Base-by-base conservation (phyloP, 768 basidiomycete genomes). In the Kwoniella bestiolae region DNA sequence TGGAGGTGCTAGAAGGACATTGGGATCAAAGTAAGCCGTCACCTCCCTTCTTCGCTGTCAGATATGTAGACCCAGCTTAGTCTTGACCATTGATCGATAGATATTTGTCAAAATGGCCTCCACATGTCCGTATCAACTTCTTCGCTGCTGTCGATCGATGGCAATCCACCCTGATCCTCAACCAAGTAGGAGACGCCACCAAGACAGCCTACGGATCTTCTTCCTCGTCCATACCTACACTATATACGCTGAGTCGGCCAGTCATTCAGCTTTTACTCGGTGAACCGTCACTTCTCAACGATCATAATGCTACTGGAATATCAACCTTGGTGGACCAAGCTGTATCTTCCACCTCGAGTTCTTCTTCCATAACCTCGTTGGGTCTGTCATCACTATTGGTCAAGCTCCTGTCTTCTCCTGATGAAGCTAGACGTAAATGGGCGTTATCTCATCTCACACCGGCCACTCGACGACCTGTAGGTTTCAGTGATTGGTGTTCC, bases 101-200 rank as follows among this genome's bases (percentile, higher is more conserved):
- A 60, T 94, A 90, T 79, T 88, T 94, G 70, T 87, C 86, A 14
- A 87, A 87, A 2, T 92, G 89, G 77, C 72, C 83, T 1, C 14
- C 68, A 2, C 18, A 82, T 83, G 80, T 86, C 38, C 75, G 90
- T 56, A 78, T 81, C 21, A 80, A 79, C 35, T 94, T 94, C 78
- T 90, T 87, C 74, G 68, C 70, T 18, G 85, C 79, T 25, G 87
- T 92, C 50, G 87, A 89, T 60, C 79, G 82, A 34, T 93, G 90
- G 88, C 89, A 92, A 72, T 79, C 86, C 3, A 67, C 79, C 9
- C 74, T 85, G 26, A 84, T 90, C 4, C 74, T 88, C 9, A 80
- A 83, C n/a, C 83, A 84, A 45, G 74, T 90, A 45, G 67, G 50
- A 28, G 50, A 65, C 23, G 62, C 82, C 26, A 70, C 76, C 29